Evolutionary conservation across 2,329 filamentous ascomycete species (phyloP), one percentile per base, ranked within the genome.

Genomic region (Fusarium guadeloupense): DNA sequence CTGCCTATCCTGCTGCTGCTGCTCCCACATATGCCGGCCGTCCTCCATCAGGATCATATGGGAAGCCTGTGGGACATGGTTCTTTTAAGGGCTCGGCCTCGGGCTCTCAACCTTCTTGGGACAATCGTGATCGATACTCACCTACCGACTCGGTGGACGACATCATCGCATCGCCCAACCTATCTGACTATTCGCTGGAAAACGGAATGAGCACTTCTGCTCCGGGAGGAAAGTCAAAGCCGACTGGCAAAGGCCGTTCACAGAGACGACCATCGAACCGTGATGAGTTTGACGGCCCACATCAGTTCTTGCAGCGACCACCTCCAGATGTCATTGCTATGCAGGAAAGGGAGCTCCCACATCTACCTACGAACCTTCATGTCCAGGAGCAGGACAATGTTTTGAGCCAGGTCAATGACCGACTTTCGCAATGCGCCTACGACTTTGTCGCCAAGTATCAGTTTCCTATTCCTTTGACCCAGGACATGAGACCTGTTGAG

Each of bases 391-490:
- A 96, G 80, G 91, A 95, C 77, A 85, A 84, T 71, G 90, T 96
- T 68, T 81, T 95, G 53, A 86, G 85, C 52, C 85, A 89, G 75
- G 91, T 95, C 75, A 95, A 95, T 78, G 91, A 94, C 76, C 85
- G 91, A 59, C 81, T 96, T 39, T 93, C 91, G 20, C 89, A 90
- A 75, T 95, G 91, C 74, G 92, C 91, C 26, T 96, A 90, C 81
- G 91, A 96, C 77, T 96, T 96, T 76, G 89, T 96, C 69, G 92
- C 92, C 69, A 93, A 92, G 76, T 95, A 95, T 74, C 91, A 94
- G 76, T 96, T 96, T 73, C 92, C 92, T 12, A 93, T 96, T 67
- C 92, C 92, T 10, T 77, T 95, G 69, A 91, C 92, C 53, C 85
- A 90, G 74, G 90, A 94, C 74, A 93, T 93, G 85, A 85, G 91